Conservation (phyloP, 306 rosid genomes). For the Hylodesmum podocarpum region DNA sequence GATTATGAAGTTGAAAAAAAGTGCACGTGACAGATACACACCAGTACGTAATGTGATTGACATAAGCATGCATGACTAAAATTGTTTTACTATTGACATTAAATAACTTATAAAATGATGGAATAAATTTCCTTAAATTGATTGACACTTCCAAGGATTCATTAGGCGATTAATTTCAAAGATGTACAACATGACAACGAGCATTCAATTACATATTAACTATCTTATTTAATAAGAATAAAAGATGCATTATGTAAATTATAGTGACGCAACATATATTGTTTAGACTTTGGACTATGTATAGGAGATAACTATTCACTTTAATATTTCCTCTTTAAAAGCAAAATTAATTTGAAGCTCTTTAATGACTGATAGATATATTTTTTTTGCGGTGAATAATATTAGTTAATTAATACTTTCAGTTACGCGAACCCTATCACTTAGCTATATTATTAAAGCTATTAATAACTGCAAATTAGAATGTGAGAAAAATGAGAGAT, state of each 20-base stretch:
- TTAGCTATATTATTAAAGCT: neutral
- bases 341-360: neutral
- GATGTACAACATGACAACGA: neutral
- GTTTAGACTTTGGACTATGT: neutral
- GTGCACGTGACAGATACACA: neutral
- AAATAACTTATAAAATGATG: neutral
- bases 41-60: neutral
- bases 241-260: neutral
- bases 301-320: neutral
- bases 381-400: neutral
- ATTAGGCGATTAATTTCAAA: neutral
- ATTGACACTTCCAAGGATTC: neutral
- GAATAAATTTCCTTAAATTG: neutral
- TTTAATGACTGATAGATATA: neutral
- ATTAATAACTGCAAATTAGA: neutral
- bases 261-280: neutral
- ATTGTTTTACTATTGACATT: neutral
- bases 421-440: conserved; percentile 26
- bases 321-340: neutral
- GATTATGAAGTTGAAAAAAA: neutral
- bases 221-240: neutral
- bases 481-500: neutral
- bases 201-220: neutral
- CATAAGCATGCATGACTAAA: neutral
- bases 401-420: conserved; percentile 2